phyloP scores from a whole-genome alignment of 306 rosid species.

The Purshia tridentata region DNA sequence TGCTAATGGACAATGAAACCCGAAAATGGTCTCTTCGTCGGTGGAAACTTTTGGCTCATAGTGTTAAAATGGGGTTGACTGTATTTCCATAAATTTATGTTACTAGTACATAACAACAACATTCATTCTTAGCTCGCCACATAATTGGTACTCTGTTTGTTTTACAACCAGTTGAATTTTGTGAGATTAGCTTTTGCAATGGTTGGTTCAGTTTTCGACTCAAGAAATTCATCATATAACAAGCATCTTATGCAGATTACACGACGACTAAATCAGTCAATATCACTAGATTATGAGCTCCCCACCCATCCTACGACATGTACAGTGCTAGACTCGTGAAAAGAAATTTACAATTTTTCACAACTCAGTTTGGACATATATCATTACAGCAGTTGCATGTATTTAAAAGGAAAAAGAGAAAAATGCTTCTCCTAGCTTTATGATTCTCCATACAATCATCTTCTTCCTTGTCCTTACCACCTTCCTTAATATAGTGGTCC shows the following conservation, averaged over 20 bases:
- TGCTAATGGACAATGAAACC: too few species aligned
- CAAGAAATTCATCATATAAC: neutral
- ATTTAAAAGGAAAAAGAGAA: neutral
- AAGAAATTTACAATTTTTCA: neutral
- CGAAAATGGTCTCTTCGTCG: too few species aligned
- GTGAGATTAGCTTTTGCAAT: too few species aligned
- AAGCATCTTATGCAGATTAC: neutral
- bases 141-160: too few species aligned
- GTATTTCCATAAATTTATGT: too few species aligned
- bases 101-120: too few species aligned
- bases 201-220: too few species aligned
- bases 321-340: neutral
- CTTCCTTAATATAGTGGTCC: neutral
- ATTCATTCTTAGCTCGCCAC: too few species aligned
- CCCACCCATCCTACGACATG: neutral
- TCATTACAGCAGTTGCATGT: neutral
- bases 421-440: neutral
- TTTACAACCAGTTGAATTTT: too few species aligned
- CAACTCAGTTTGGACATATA: neutral
- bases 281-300: neutral
- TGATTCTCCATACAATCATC: neutral
- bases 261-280: neutral
- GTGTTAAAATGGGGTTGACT: too few species aligned
- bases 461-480: neutral
- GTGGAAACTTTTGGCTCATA: too few species aligned